Evolutionary conservation across 2,329 filamentous ascomycete genomes (phyloP).

Genomic region (Lithohypha guttulata): DNA sequence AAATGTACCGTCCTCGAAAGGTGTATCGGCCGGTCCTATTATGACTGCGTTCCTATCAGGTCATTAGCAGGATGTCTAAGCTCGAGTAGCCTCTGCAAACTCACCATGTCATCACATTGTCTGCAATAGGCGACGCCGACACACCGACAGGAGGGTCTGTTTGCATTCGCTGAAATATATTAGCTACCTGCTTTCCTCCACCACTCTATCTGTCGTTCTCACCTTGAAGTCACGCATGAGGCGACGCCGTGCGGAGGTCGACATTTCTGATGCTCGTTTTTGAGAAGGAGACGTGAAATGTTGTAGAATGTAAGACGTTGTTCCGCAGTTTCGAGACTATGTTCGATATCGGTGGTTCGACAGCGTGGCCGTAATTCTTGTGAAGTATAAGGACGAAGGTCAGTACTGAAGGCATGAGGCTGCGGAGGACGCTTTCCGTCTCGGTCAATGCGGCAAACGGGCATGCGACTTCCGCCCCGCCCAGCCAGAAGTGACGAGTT

Average conservation of each 20-base stretch:
- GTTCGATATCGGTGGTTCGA: too few relatives aligned
- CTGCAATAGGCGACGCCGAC: constrained; percentile 87
- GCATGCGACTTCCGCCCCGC: too few relatives aligned
- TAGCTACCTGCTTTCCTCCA: constrained; percentile 14
- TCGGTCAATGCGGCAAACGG: too few relatives aligned
- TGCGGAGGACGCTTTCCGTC: too few relatives aligned
- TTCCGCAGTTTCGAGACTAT: too few relatives aligned
- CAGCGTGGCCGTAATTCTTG: too few relatives aligned
- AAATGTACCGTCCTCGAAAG: constrained; percentile 97
- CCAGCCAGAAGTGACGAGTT: too few relatives aligned
- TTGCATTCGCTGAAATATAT: constrained; percentile 72
- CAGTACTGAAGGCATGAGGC: too few relatives aligned
- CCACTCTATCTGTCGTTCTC: too few relatives aligned
- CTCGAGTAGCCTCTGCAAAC: constrained; percentile 19
- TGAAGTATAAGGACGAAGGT: too few relatives aligned
- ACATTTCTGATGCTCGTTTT: background rate
- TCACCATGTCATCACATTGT: constrained; percentile 96
- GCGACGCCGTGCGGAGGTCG: constrained; percentile 68
- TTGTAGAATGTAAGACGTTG: background rate
- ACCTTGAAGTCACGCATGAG: constrained; percentile 99
- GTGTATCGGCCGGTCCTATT: constrained; percentile 90
- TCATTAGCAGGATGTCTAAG: background rate
- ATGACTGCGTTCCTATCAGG: constrained; percentile 84
- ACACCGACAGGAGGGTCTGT: constrained; percentile 95
- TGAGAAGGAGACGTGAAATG: background rate